These are phyloP conservation scores for Grammothele lineata DNA, from an alignment of 768 basidiomycete species.

Conservation along the genomic window DNA sequence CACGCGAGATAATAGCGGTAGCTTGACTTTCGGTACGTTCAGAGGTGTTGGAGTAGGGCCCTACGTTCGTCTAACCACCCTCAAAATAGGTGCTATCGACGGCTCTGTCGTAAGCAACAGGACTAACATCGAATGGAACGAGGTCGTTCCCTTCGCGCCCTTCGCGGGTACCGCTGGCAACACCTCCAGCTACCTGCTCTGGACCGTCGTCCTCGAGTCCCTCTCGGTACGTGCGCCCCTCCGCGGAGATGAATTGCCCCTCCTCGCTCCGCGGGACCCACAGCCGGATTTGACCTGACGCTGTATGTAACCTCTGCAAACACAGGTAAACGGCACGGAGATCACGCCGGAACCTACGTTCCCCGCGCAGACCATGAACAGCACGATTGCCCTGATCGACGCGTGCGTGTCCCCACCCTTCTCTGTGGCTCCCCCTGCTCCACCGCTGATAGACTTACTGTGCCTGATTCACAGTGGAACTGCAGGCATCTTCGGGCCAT, in stretches of 20 bases:
- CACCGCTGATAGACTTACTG: neutral
- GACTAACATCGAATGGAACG: constrained; percentile 65
- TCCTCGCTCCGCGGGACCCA: neutral
- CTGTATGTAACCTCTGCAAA: neutral
- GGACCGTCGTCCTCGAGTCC: constrained; percentile 59
- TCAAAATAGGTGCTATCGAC: constrained; percentile 64
- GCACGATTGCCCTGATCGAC: constrained; percentile 68
- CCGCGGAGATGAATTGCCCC: neutral
- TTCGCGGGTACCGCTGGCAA: constrained; percentile 47
- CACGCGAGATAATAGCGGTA: constrained; percentile 53
- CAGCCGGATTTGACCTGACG: too few species aligned
- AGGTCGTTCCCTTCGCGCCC: constrained; percentile 71
- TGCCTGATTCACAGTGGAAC: constrained; percentile 48
- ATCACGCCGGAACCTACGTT: constrained; percentile 62
- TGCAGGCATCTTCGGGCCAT: constrained; percentile 71
- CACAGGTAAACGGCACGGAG: constrained; percentile 53
- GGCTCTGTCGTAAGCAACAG: constrained; percentile 58
- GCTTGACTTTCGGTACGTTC: constrained; percentile 56
- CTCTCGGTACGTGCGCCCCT: constrained; percentile 42
- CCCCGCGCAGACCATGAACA: constrained; percentile 46
- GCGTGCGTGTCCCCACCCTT: constrained; percentile 43
- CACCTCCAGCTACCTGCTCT: constrained; percentile 68
- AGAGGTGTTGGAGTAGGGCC: neutral
- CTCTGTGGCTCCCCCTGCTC: neutral
- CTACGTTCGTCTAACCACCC: neutral